phyloP scores from a whole-genome alignment of 164 flowering plant species.

The Tetrastigma voinierianum region DNA sequence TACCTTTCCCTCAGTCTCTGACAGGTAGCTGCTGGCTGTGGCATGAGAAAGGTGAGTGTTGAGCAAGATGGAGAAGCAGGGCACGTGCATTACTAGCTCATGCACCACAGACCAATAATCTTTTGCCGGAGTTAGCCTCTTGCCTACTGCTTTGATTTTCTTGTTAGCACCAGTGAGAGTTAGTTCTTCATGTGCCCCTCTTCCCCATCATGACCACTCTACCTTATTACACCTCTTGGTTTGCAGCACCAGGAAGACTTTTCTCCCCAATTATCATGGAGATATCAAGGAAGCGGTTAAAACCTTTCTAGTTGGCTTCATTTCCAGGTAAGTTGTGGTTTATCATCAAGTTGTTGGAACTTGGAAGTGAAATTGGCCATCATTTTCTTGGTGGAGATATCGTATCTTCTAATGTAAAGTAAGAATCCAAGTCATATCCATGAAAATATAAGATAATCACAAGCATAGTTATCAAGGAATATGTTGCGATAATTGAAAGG shows the following conservation, averaged over 20 bases:
- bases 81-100: slow-evolving; percentile 93
- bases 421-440: background rate
- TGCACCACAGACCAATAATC: background rate
- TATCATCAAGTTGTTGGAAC: background rate
- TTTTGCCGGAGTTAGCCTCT: background rate
- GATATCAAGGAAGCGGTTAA: background rate
- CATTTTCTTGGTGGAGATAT: background rate
- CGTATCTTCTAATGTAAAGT: background rate
- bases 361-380: background rate
- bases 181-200: slow-evolving; percentile 84
- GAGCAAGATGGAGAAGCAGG: slow-evolving; percentile 99
- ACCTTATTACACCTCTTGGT: slow-evolving; percentile 23
- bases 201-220: slow-evolving; percentile 82
- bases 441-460: background rate
- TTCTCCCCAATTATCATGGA: background rate
- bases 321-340: no score
- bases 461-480: background rate
- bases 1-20: slow-evolving; percentile 12
- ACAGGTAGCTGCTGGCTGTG: background rate
- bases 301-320: background rate
- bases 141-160: background rate
- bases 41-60: slow-evolving; percentile 41
- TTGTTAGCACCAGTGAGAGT: slow-evolving; percentile 21
- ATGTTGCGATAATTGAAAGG: background rate
- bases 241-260: background rate